Percentiles rank a stretch among this genome's conserved stretches.
These are phyloP conservation scores for Arctium lappa DNA, from an alignment of 129 eudicot genomes.

Conservation along the genomic window DNA sequence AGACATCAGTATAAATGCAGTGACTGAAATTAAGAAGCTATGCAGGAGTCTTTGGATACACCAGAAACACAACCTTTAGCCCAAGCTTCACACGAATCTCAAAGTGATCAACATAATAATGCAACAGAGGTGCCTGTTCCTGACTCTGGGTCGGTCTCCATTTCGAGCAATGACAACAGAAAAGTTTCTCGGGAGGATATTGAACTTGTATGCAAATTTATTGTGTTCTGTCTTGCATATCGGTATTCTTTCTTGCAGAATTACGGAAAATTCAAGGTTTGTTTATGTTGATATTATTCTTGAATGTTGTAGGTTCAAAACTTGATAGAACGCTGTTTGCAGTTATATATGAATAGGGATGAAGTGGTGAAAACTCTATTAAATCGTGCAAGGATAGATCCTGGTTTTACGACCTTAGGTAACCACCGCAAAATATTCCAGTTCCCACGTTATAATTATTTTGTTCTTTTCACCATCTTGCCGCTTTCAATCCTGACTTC, in stretches of 20 bases:
- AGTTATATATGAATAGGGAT: conserved; percentile 87
- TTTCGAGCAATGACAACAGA: conserved; percentile 77
- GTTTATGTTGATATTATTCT: conserved; percentile 2
- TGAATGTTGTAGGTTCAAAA: conserved; percentile 78
- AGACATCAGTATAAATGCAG: background rate
- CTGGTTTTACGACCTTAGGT: conserved; percentile 96
- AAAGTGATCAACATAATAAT: conserved; percentile 72
- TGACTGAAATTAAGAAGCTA: conserved; percentile 15
- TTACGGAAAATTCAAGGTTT: background rate
- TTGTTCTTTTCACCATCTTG: background rate
- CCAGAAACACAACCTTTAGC: conserved; percentile 52
- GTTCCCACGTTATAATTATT: background rate
- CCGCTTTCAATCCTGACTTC: background rate
- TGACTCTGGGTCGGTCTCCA: conserved; percentile 90
- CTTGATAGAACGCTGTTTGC: conserved; percentile 93
- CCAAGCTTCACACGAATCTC: conserved; percentile 77
- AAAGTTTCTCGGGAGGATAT: conserved; percentile 95
- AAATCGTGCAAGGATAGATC: conserved; percentile 94
- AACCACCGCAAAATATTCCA: conserved; percentile 5
- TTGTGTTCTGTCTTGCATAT: background rate
- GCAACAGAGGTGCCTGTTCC: conserved; percentile 63
- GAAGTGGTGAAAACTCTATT: conserved; percentile 92
- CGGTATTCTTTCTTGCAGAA: background rate
- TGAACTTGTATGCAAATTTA: conserved; percentile 72
- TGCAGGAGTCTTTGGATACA: conserved; percentile 67